Conservation (phyloP, 768 basidiomycete genomes). For the Boletus sensibilis region DNA sequence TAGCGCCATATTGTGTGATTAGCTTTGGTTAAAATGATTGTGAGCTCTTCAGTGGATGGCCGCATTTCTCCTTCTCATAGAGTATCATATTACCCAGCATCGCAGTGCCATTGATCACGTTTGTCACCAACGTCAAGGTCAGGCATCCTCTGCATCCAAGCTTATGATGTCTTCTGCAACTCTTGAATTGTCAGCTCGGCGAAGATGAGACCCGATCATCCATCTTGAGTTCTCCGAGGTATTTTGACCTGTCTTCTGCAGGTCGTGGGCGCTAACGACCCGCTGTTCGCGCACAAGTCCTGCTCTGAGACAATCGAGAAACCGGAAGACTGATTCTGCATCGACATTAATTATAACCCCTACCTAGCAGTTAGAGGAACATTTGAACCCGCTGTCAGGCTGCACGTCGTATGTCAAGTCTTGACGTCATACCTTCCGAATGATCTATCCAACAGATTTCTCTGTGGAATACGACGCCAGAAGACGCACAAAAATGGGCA, state of each 20-base stretch:
- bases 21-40: too few relatives aligned
- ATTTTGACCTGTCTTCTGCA: not conserved
- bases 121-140: conserved; percentile 38
- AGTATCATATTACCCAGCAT: not conserved
- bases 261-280: not conserved
- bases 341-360: conserved; percentile 54
- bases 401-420: conserved; percentile 23
- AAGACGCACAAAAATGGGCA: conserved; percentile 47
- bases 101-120: conserved; percentile 35
- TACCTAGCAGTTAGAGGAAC: conserved; percentile 55
- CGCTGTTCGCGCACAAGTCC: conserved; percentile 18
- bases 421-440: not conserved
- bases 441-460: conserved; percentile 41
- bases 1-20: not conserved
- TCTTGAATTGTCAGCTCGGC: not conserved
- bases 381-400: conserved; percentile 59
- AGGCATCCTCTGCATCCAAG: not conserved
- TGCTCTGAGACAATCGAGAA: conserved; percentile 41
- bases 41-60: not conserved
- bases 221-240: conserved; percentile 6
- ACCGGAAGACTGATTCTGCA: conserved; percentile 50
- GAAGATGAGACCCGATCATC: not conserved
- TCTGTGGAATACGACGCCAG: conserved; percentile 52
- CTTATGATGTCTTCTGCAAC: not conserved
- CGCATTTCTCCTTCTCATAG: too few relatives aligned